Base-by-base conservation (phyloP, 2,329 filamentous ascomycete species). In the Diaporthe humulicola region DNA sequence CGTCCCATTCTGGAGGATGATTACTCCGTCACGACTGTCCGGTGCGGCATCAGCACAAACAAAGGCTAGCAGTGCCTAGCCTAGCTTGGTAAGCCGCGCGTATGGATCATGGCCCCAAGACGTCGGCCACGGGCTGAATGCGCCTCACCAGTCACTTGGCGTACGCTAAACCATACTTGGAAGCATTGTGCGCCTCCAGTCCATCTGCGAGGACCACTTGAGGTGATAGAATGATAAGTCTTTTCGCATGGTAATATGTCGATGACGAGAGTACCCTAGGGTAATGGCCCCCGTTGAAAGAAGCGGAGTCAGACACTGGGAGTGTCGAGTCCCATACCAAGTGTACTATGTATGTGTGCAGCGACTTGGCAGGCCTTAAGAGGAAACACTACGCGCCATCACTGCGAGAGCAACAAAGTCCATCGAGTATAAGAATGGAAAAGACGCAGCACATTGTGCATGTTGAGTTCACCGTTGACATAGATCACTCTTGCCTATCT, bases 101-200 rank as follows among this genome's bases (percentile, higher is more conserved):
- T 28, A 45, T 64, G 60, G 60, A 64, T 48, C 36, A 33, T 64
- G 60, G 38, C 40, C 60, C 60, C 25, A 48, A 42, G 25, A 30
- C 60, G 15, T 33, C 25, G 28, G 60, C 25, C 42, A 17, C 12
- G 5, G 7, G 61, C 25, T 45, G 42, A 22, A 50, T 48, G 22
- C 42, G 60, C 60, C 28, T 66, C 60, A 48, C 19, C 60, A 50
- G 40, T 17, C 28, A 50, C 42, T 66, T 50, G 61, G 61, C 61
- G 30, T 64, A 30, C 42, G 48, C 70, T 61, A 64, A 38, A 61
- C 70, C 56, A 25, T 3, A 28, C 48, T 64, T 7, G 56, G 70
- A 54, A 57, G 38, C 69, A 71, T 71, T 71, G 52, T 25, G 69
- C 69, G 69, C 69, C 38, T 17, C 15, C 28, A 25, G 54, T 56